Percentiles rank a stretch among this genome's conserved stretches.
phyloP scores from a whole-genome alignment of 2,329 filamentous ascomycete species.

The Zymoseptoria passerinii region DNA sequence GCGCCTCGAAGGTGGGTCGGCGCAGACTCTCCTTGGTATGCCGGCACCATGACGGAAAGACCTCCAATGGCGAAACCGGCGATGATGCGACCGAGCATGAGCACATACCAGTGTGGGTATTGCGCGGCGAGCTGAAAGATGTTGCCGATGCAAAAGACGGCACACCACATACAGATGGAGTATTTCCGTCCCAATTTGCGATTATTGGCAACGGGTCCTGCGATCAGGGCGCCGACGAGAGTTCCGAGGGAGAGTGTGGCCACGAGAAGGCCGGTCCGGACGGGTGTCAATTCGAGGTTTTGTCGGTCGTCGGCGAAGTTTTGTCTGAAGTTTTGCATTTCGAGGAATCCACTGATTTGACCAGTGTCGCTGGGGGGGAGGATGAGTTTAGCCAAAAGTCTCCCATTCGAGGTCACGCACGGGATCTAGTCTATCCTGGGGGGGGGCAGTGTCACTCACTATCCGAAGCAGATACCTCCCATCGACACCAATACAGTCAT shows the following conservation, averaged over 20 bases:
- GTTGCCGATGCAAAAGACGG: constrained; percentile 55
- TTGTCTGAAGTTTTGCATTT: constrained; percentile 47
- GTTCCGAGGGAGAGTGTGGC: constrained; percentile 51
- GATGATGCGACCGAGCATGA: constrained; percentile 54
- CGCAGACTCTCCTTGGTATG: constrained; percentile 59
- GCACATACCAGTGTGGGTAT: constrained; percentile 48
- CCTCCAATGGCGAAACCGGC: constrained; percentile 56
- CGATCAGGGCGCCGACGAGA: constrained; percentile 47
- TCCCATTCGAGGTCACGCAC: too few relatives aligned
- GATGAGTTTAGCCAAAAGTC: background rate
- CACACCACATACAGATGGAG: constrained; percentile 52
- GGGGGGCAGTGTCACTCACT: too few relatives aligned
- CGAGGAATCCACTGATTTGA: constrained; percentile 53
- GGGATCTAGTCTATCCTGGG: too few relatives aligned
- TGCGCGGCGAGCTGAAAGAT: constrained; percentile 55
- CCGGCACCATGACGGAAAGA: constrained; percentile 53
- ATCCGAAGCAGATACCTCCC: constrained; percentile 29
- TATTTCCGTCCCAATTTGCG: constrained; percentile 47
- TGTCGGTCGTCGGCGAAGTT: constrained; percentile 43
- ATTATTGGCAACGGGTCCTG: constrained; percentile 51
- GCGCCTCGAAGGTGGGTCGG: constrained; percentile 55
- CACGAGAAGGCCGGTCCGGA: constrained; percentile 53
- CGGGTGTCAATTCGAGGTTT: constrained; percentile 41
- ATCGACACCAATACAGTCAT: constrained; percentile 27
- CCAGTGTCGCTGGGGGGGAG: constrained; percentile 41